Evolutionary conservation across 140 eudicot species (phyloP), one percentile per base, ranked within the genome.

Genomic region (Flaveria floridana): DNA sequence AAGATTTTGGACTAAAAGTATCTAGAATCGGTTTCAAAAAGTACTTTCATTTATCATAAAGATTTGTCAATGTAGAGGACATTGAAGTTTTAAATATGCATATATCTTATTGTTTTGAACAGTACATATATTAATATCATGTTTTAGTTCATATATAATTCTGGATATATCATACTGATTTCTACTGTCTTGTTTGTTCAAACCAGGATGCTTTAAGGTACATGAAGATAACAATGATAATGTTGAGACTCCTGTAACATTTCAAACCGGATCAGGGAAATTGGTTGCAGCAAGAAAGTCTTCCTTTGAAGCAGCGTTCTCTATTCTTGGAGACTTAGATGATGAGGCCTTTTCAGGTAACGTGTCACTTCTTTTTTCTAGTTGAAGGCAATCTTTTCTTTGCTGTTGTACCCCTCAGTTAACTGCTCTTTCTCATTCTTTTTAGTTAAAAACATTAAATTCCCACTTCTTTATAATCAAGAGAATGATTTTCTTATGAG

Each of bases 261-360:
- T 83, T 63, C 85, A 77, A 16, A 90, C 81, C 39, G 95, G 90
- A 82, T 79, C 66, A 15, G 84, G 90, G 57, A 90, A 78, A 34
- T 74, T 82, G 14, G 88, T 81, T 72, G 77, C 78, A 3, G 64
- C 83, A 63, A 88, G 80, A 74, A 78, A 70, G 68, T 80, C 89
- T 75, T 89, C 92, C 10, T 46, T 84, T 7, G 84, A 85, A 13
- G 85, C 73, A 80, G 95, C 95, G 7, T 78, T 82, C 26, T 69
- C 96, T 52, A 68, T 87, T 78, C 87, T 84, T 28, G 86, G 88
- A 39, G 86, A 74, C 58, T 85, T 73, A 61, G 86, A 59, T 70
- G 85, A 59, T 55, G 81, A 79, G 20, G 64, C 56, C 21, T 42
- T 78, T 56, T 39, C 56, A 42, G 89, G 86, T 79, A 25, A 56